Conservation (phyloP, 2,329 filamentous ascomycete species). For the Apiospora malaysiana region DNA sequence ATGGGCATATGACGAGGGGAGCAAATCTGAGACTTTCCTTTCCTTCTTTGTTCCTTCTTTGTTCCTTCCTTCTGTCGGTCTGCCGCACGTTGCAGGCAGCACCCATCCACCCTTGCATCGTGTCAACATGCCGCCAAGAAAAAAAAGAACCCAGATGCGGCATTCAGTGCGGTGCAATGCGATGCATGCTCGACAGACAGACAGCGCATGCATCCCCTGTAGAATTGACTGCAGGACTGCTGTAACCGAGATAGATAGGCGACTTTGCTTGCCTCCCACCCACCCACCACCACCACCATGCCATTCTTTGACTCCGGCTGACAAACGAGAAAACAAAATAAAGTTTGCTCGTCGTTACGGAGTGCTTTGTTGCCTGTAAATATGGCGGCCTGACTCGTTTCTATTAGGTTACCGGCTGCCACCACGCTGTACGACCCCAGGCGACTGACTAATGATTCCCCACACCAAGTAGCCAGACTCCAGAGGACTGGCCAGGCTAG, state of each 20-base stretch:
- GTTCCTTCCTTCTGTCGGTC: neutral
- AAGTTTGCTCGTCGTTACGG: neutral
- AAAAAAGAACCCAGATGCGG: no score
- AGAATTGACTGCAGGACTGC: no score
- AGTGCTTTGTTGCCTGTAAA: no score
- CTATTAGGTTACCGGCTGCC: neutral
- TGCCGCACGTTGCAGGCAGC: neutral
- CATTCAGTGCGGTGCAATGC: no score
- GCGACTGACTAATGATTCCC: neutral
- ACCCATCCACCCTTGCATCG: neutral
- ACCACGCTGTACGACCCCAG: no score
- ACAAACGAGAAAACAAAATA: neutral
- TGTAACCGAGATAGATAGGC: neutral
- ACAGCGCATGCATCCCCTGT: no score
- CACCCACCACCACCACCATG: neutral
- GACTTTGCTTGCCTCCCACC: neutral
- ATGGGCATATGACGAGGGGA: no score
- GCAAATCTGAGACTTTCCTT: no score
- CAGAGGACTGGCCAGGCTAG: no score
- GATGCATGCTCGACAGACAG: no score
- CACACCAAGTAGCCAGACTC: no score
- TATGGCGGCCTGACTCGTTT: neutral
- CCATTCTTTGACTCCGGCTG: neutral
- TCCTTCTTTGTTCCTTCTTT: neutral
- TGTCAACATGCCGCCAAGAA: constrained; percentile 1